Percentiles rank a stretch among this genome's conserved stretches.
These are phyloP conservation scores for Macroventuria anomochaeta DNA, from an alignment of 2,329 filamentous ascomycete species.

Conservation along the genomic window DNA sequence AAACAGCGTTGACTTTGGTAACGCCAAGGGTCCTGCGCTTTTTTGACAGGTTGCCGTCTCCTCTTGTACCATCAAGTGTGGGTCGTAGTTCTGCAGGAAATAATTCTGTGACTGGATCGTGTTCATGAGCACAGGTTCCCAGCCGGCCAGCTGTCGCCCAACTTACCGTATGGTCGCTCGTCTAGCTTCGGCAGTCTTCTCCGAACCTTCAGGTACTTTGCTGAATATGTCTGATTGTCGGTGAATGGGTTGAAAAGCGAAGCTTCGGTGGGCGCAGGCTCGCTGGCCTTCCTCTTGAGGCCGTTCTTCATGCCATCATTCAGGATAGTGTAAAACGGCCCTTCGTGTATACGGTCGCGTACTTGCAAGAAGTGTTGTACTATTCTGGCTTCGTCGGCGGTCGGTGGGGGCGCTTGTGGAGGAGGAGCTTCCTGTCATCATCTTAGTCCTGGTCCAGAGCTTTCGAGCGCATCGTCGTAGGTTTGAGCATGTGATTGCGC, in stretches of 20 bases:
- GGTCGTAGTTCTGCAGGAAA: constrained; percentile 66
- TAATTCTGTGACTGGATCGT: constrained; percentile 58
- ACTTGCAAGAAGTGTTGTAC: constrained; percentile 60
- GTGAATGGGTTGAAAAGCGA: constrained; percentile 65
- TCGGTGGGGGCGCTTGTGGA: constrained; percentile 50
- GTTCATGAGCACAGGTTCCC: constrained; percentile 7
- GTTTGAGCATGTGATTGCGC: constrained; percentile 1
- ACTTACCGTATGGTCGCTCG: constrained; percentile 62
- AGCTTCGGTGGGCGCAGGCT: constrained; percentile 48
- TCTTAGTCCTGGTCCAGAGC: constrained; percentile 28
- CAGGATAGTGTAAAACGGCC: constrained; percentile 65
- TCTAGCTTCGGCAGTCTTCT: constrained; percentile 62
- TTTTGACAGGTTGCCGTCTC: constrained; percentile 30
- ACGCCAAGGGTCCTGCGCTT: constrained; percentile 45
- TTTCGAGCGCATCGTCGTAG: constrained; percentile 5
- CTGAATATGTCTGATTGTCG: constrained; percentile 66
- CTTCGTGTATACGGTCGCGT: constrained; percentile 63
- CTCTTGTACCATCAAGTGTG: constrained; percentile 54
- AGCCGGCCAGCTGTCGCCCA: not conserved
- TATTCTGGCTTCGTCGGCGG: constrained; percentile 53
- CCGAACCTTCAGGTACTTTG: constrained; percentile 64
- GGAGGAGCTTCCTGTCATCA: constrained; percentile 40
- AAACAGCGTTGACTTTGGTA: constrained; percentile 39
- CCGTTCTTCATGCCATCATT: constrained; percentile 55
- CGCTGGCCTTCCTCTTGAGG: constrained; percentile 45